phyloP scores from a whole-genome alignment of 352 stramenopile genomes.

The Peronosclerospora sorghi region DNA sequence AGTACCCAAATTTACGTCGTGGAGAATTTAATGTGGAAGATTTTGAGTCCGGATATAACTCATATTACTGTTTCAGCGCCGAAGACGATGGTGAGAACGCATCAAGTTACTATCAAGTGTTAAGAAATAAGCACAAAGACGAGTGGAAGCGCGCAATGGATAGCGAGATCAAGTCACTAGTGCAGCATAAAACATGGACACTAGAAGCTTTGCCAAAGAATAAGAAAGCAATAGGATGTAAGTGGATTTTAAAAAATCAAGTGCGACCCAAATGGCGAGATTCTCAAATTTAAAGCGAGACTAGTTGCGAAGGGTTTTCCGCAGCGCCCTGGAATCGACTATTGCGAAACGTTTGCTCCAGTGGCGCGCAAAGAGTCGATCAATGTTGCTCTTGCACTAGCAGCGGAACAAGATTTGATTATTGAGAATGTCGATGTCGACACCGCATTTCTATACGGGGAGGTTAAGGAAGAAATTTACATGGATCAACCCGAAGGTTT shows the following conservation, averaged over 20 bases:
- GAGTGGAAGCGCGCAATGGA: not conserved
- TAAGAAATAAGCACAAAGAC: not conserved
- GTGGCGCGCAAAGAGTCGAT: not conserved
- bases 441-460: slow-evolving; percentile 16
- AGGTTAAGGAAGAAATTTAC: slow-evolving; percentile 14
- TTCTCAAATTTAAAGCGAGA: not conserved
- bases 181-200: not conserved
- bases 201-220: not conserved
- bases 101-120: not conserved
- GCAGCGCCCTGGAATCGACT: not conserved
- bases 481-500: slow-evolving; percentile 11
- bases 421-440: slow-evolving; percentile 15
- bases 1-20: not conserved
- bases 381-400: not conserved
- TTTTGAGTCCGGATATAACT: not conserved
- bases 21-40: not conserved
- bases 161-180: not conserved
- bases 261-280: not conserved
- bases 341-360: not conserved
- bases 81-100: not conserved
- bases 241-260: not conserved
- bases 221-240: not conserved
- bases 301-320: not conserved
- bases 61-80: not conserved
- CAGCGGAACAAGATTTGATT: slow-evolving; percentile 2